Conservation (phyloP, 2,329 filamentous ascomycete genomes). For the Colletotrichum brevisporum region DNA sequence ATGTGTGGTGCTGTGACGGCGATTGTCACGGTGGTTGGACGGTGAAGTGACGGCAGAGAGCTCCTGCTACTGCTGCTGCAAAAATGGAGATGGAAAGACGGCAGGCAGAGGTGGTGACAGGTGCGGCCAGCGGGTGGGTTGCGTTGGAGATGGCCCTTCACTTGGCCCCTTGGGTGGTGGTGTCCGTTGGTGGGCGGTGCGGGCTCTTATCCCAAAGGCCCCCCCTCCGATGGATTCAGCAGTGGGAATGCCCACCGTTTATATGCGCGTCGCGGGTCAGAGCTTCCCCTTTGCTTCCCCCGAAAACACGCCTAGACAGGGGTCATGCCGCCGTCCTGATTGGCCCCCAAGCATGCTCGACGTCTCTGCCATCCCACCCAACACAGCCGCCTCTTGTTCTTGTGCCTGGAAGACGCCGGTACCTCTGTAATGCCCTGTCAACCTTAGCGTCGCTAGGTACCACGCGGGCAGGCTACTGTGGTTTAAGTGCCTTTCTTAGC, state of each 20-base stretch:
- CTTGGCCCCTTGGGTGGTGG: too few relatives aligned
- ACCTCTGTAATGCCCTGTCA: too few relatives aligned
- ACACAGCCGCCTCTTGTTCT: conserved; percentile 16
- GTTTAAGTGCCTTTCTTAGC: too few relatives aligned
- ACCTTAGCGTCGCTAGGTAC: too few relatives aligned
- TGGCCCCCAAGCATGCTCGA: conserved; percentile 20
- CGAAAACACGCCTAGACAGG: conserved; percentile 23
- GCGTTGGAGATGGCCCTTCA: conserved; percentile 3
- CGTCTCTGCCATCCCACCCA: conserved; percentile 34
- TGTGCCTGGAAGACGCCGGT: too few relatives aligned
- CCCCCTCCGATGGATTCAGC: conserved; percentile 41
- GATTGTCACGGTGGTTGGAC: conserved; percentile 18
- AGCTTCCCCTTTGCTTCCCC: conserved; percentile 33
- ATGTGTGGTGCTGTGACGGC: not conserved
- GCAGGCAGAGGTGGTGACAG: conserved; percentile 11
- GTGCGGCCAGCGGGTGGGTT: conserved; percentile 25
- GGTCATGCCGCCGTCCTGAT: conserved; percentile 33
- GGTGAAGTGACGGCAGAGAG: not conserved
- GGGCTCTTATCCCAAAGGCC: conserved; percentile 30
- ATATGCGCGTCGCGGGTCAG: conserved; percentile 59
- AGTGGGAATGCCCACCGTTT: conserved; percentile 62
- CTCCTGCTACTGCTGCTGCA: not conserved
- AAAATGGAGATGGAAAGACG: not conserved
- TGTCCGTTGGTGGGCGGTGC: conserved; percentile 10
- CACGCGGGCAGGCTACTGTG: too few relatives aligned